Base-by-base conservation (phyloP, 2,329 filamentous ascomycete species). In the Alternaria dauci region DNA sequence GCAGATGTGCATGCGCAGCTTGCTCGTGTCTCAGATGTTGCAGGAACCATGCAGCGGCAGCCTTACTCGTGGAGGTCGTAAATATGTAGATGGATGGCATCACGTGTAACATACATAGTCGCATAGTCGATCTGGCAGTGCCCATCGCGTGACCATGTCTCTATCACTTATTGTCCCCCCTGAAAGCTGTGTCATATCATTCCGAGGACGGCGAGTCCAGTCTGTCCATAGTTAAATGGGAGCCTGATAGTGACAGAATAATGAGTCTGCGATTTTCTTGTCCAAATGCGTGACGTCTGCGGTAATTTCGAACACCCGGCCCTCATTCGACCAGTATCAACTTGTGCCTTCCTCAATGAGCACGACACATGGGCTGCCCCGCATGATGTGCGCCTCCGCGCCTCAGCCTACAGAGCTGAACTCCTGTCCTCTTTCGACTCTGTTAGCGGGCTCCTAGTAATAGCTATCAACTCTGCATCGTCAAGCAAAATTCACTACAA, bases 1-100 rank as follows among this genome's bases (percentile, higher is more conserved):
- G 41, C 47, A 32, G 48, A 52, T 44, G 53, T 51, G 46, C 54
- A 56, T 56, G 54, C 54, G 54, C 54, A 51, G 36, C 52, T 46
- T 36, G 52, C 42, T 55, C 44, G 54, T 51, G 46, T 56, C 53
- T 55, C 46, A 43, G 36, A 51, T 43, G 46, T 42, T 14, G 54
- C 44, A 48, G 53, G 18, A 23, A 51, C 23, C 12, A 23, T 26
- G 20, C 46, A 23, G 46, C 46, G 26, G 28, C 36, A 51, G 23
- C 36, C 54, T 56, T 51, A 36, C 44, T 47, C n/a, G 38, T 51
- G 18, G 54, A 51, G 11, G 42, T 30, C 28, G 26, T 25, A 14
- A 11, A 28, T 16, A 28, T 20, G 18, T 20, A 52, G 34, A 41
- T 18, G 50, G 34, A 7, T 26, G 50, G 39, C 36, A 52, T 51